Conservation (phyloP, 371 early-diverging fungal species). For the Cladochytrium tenue region DNA sequence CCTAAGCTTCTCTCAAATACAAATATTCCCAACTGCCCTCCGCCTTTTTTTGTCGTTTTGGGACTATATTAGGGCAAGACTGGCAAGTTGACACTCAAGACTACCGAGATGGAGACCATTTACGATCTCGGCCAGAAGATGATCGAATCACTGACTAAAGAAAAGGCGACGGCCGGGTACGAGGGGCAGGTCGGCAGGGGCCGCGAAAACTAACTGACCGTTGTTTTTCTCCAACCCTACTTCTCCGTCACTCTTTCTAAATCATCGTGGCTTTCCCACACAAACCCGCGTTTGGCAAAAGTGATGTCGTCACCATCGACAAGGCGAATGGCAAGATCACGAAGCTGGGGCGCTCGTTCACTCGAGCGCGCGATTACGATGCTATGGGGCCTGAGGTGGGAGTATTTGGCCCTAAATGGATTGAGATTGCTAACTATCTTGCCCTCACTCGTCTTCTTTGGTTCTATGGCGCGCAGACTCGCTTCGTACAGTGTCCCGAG, state of each 20-base stretch:
- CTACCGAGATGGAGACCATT: slow-evolving; percentile 99
- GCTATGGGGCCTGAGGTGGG: slow-evolving; percentile 90
- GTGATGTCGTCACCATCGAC: slow-evolving; percentile 97
- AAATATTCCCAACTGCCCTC: no score
- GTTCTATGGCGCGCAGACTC: no score
- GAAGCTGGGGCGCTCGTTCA: slow-evolving; percentile 93
- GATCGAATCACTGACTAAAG: slow-evolving; percentile 94
- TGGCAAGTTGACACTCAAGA: slow-evolving; percentile 97
- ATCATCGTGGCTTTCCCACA: no score
- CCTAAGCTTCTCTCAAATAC: no score
- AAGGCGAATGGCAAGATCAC: slow-evolving; percentile 97
- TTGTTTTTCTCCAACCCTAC: background rate
- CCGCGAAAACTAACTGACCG: background rate
- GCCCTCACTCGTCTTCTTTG: no score
- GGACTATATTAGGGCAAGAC: no score
- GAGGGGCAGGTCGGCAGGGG: slow-evolving; percentile 3
- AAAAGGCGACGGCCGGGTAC: slow-evolving; percentile 94
- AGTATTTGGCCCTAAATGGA: background rate
- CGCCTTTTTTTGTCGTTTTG: no score
- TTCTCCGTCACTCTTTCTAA: background rate
- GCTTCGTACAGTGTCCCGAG: slow-evolving; percentile 98
- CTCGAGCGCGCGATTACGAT: slow-evolving; percentile 94
- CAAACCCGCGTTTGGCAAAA: no score
- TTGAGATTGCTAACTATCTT: no score
- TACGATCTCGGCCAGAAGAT: slow-evolving; percentile 98